These are phyloP conservation scores for Craterostigma plantagineum DNA, from an alignment of 257 asterid genomes.

Conservation along the genomic window DNA sequence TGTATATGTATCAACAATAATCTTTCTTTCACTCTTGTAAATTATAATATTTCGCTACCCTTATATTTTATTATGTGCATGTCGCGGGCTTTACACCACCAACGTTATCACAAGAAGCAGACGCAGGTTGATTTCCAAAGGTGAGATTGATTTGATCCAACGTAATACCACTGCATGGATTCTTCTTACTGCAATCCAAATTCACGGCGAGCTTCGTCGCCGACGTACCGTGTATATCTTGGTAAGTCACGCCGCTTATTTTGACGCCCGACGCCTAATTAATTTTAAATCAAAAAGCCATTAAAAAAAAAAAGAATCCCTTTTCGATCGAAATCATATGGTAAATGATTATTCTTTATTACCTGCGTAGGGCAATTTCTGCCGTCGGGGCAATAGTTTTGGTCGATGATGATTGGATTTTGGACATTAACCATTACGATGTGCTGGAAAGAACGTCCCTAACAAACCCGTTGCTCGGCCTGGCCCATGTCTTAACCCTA, in stretches of 20 bases:
- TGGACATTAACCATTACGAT: slow-evolving; percentile 22
- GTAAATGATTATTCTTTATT: too few species aligned
- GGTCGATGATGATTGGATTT: slow-evolving; percentile 43
- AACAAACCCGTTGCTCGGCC: slow-evolving; percentile 45
- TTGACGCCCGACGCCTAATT: slow-evolving; percentile 19
- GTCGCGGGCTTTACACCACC: slow-evolving; percentile 12
- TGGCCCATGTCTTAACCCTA: slow-evolving; percentile 54
- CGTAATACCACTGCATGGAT: slow-evolving; percentile 18
- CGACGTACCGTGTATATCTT: slow-evolving; percentile 32
- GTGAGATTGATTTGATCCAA: slow-evolving; percentile 17
- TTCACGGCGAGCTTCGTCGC: slow-evolving; percentile 19
- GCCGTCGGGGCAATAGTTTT: slow-evolving; percentile 36
- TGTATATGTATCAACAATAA: too few species aligned
- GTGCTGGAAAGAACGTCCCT: slow-evolving; percentile 18
- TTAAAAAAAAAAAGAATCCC: too few species aligned
- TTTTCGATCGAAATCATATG: too few species aligned
- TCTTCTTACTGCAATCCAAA: slow-evolving; percentile 19
- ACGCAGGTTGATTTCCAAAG: slow-evolving; percentile 13
- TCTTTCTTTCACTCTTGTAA: too few species aligned
- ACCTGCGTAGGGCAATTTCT: slow-evolving; percentile 25
- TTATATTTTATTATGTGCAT: slow-evolving; percentile 8
- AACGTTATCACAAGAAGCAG: slow-evolving; percentile 16
- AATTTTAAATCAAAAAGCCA: neutral
- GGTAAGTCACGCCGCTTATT: slow-evolving; percentile 19
- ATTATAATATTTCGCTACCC: too few species aligned